Percentiles rank a stretch among this genome's conserved stretches.
These are phyloP conservation scores for Lentinula sp. DNA, from an alignment of 768 basidiomycete species.

Conservation along the genomic window DNA sequence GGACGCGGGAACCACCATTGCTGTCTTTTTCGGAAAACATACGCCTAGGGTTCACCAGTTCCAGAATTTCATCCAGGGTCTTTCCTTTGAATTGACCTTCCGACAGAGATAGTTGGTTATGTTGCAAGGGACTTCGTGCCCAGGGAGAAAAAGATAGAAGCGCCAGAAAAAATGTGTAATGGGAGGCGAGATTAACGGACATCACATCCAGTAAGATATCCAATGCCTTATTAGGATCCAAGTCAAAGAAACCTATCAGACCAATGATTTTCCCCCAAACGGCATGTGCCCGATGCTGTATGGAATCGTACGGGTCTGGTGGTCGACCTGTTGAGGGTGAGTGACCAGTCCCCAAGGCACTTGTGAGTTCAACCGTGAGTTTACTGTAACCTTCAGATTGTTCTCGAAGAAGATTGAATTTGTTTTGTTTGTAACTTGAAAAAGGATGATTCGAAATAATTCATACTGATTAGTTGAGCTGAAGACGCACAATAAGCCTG, in stretches of 20 bases:
- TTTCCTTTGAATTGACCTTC: conserved; percentile 48
- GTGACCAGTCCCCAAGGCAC: conserved; percentile 71
- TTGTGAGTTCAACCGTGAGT: conserved; percentile 77
- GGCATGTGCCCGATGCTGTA: conserved; percentile 58
- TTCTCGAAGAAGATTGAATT: conserved; percentile 95
- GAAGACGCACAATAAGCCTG: conserved; percentile 69
- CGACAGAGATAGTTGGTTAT: conserved; percentile 28
- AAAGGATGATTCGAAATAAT: neutral
- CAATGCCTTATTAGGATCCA: conserved; percentile 90
- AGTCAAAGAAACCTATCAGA: conserved; percentile 92
- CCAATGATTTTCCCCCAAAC: conserved; percentile 84
- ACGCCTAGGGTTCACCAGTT: conserved; percentile 40
- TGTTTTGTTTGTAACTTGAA: conserved; percentile 90
- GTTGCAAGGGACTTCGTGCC: conserved; percentile 43
- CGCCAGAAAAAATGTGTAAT: conserved; percentile 85
- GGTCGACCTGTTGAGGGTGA: conserved; percentile 61
- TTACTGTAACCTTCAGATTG: conserved; percentile 98
- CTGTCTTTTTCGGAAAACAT: conserved; percentile 5
- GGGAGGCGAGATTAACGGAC: conserved; percentile 71
- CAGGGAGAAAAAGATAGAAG: conserved; percentile 86
- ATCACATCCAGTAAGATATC: conserved; percentile 93
- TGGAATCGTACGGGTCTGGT: conserved; percentile 47
- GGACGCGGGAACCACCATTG: conserved; percentile 45
- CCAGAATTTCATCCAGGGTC: conserved; percentile 61
- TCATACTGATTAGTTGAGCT: neutral